Percentiles rank a stretch among this genome's conserved stretches.
phyloP scores from a whole-genome alignment of 805 yeast species.

The Jamesozyma spencerorum region DNA sequence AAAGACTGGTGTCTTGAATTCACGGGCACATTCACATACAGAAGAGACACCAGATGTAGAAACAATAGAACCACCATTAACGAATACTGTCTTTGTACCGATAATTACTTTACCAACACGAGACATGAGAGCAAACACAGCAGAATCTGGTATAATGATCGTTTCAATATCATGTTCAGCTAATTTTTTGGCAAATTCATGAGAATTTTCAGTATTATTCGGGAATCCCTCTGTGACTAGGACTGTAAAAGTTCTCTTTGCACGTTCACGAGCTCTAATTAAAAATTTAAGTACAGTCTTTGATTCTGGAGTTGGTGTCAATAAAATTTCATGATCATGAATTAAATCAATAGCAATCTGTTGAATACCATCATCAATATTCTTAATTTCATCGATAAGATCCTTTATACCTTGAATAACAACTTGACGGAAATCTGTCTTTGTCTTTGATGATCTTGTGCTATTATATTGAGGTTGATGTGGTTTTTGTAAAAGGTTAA shows the following conservation, averaged over 20 bases:
- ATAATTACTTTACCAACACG: constrained; percentile 92
- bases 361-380: constrained; percentile 84
- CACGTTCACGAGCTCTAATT: constrained; percentile 62
- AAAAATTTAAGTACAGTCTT: constrained; percentile 81
- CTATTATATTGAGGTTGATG: constrained; percentile 17
- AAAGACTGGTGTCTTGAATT: constrained; percentile 91
- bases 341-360: constrained; percentile 86
- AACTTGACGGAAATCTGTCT: constrained; percentile 65
- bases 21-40: constrained; percentile 93
- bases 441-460: constrained; percentile 5
- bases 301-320: constrained; percentile 92
- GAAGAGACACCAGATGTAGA: constrained; percentile 84
- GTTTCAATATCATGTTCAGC: constrained; percentile 84
- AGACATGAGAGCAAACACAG: constrained; percentile 92
- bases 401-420: constrained; percentile 90
- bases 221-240: constrained; percentile 89
- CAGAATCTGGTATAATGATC: constrained; percentile 84
- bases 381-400: constrained; percentile 80
- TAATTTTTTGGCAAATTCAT: constrained; percentile 66
- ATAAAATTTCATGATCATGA: constrained; percentile 76
- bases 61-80: constrained; percentile 90
- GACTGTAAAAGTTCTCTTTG: constrained; percentile 83
- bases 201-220: constrained; percentile 70
- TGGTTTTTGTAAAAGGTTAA: constrained; percentile 62
- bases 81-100: constrained; percentile 87